Evolutionary conservation across 176 grass and related monocot genomes (phyloP).

Genomic region (Triticum aestivum): DNA sequence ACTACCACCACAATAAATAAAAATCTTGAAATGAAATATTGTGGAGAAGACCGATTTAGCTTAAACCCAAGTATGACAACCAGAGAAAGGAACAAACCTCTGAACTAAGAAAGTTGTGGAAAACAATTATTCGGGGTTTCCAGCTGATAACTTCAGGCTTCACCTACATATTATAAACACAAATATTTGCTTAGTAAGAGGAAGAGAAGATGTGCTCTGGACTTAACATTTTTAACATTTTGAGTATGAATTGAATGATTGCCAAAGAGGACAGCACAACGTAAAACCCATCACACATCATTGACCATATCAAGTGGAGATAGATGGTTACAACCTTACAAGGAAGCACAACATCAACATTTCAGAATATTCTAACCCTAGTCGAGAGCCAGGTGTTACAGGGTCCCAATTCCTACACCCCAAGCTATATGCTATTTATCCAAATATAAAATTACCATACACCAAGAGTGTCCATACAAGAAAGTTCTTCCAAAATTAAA

Average conservation of each 20-base stretch:
- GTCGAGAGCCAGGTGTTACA: not conserved
- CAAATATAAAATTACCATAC: not conserved
- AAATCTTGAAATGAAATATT: not conserved
- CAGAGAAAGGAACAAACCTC: slow-evolving; percentile 34
- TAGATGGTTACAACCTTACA: not conserved
- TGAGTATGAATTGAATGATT: not conserved
- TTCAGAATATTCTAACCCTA: too few relatives aligned
- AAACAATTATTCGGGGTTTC: slow-evolving; percentile 66
- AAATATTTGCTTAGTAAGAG: not conserved
- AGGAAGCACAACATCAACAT: too few relatives aligned
- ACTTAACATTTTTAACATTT: not conserved
- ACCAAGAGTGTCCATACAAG: not conserved
- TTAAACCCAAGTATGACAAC: not conserved
- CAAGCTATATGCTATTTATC: not conserved
- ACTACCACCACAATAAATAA: not conserved
- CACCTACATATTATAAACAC: slow-evolving; percentile 46
- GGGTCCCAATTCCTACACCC: not conserved
- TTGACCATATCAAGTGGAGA: not conserved
- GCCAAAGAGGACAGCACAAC: not conserved
- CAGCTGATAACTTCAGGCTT: slow-evolving; percentile 70
- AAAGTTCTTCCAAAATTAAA: not conserved
- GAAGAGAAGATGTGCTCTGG: not conserved
- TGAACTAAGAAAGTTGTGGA: slow-evolving; percentile 71
- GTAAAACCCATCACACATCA: not conserved
- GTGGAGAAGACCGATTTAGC: not conserved